A percentile compares a stretch with the other conserved stretches of the same genome.
These are phyloP conservation scores for Isoetes taiwanensis DNA, from an alignment of 75 land plant genomes.

Conservation along the genomic window DNA sequence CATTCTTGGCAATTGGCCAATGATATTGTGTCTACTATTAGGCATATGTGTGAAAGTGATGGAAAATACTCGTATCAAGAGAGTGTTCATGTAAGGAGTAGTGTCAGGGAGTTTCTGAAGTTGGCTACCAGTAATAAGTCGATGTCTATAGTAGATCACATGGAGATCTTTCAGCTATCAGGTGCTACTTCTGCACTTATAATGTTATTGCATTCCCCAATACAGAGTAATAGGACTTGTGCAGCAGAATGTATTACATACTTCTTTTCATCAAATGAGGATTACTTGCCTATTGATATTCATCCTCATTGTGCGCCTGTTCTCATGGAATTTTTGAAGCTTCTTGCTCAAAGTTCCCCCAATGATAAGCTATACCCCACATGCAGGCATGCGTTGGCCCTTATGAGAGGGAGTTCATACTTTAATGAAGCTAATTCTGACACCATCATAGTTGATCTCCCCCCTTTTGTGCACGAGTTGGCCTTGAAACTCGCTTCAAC, in stretches of 20 bases:
- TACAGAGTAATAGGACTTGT: slow-evolving; percentile 23
- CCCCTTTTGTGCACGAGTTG: slow-evolving; percentile 65
- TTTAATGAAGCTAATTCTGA: slow-evolving; percentile 18
- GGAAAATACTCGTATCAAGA: background rate
- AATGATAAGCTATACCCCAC: slow-evolving; percentile 35
- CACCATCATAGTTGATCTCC: slow-evolving; percentile 34
- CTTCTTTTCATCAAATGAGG: slow-evolving; percentile 29
- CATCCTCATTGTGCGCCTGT: slow-evolving; percentile 38
- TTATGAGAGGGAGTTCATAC: slow-evolving; percentile 28
- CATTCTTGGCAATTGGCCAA: slow-evolving; percentile 58
- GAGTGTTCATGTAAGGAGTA: slow-evolving; percentile 11
- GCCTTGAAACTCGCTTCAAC: slow-evolving; percentile 21
- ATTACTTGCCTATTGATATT: slow-evolving; percentile 25
- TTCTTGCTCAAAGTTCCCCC: slow-evolving; percentile 37
- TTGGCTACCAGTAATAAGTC: slow-evolving; percentile 26
- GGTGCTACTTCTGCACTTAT: slow-evolving; percentile 57
- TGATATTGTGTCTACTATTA: slow-evolving; percentile 40
- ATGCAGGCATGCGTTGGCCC: slow-evolving; percentile 56
- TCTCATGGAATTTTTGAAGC: slow-evolving; percentile 68
- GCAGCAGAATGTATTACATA: slow-evolving; percentile 51
- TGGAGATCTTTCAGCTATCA: slow-evolving; percentile 47
- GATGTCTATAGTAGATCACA: slow-evolving; percentile 28
- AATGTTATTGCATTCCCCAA: slow-evolving; percentile 40
- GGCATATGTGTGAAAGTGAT: slow-evolving; percentile 12
- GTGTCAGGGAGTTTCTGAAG: slow-evolving; percentile 39